These are phyloP conservation scores for Hura crepitans DNA, from an alignment of 441 rosid species.

Conservation along the genomic window DNA sequence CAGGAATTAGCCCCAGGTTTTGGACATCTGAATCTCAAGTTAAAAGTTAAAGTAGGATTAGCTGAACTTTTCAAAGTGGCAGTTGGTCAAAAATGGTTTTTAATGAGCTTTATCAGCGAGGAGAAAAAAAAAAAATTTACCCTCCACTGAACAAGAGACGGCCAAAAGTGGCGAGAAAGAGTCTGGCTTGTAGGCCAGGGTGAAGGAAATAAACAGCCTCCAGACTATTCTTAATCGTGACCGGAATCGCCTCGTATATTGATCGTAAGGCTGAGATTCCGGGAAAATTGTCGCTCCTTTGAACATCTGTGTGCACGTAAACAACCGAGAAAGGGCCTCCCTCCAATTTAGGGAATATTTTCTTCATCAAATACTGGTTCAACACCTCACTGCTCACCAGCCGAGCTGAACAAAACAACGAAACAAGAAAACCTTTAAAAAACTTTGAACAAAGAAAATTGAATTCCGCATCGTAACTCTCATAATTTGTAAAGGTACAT, in stretches of 20 bases:
- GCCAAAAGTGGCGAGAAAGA: conserved; percentile 80
- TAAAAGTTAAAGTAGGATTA: no score
- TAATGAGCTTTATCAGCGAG: no score
- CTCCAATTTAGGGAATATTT: conserved; percentile 53
- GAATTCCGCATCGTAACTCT: not conserved
- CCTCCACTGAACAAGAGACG: conserved; percentile 68
- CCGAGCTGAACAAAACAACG: conserved; percentile 40
- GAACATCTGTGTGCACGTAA: conserved; percentile 71
- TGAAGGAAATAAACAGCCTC: conserved; percentile 67
- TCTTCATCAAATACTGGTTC: conserved; percentile 48
- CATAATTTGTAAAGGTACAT: not conserved
- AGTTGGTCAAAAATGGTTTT: not conserved
- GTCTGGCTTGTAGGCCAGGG: conserved; percentile 66
- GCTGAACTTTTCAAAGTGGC: no score
- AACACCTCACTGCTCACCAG: conserved; percentile 45
- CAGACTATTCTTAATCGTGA: conserved; percentile 50
- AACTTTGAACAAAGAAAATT: not conserved
- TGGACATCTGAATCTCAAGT: not conserved
- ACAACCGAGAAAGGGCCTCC: conserved; percentile 56
- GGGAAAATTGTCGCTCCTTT: conserved; percentile 58
- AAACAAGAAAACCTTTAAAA: not conserved
- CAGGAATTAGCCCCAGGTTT: not conserved
- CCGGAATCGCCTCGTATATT: conserved; percentile 65
- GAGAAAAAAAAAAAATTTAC: no score
- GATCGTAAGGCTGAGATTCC: conserved; percentile 67